Percentiles rank a stretch among this genome's conserved stretches.
Evolutionary conservation across 1,139 yeast species (phyloP).

Genomic region (Scheffersomyces insectosa): DNA sequence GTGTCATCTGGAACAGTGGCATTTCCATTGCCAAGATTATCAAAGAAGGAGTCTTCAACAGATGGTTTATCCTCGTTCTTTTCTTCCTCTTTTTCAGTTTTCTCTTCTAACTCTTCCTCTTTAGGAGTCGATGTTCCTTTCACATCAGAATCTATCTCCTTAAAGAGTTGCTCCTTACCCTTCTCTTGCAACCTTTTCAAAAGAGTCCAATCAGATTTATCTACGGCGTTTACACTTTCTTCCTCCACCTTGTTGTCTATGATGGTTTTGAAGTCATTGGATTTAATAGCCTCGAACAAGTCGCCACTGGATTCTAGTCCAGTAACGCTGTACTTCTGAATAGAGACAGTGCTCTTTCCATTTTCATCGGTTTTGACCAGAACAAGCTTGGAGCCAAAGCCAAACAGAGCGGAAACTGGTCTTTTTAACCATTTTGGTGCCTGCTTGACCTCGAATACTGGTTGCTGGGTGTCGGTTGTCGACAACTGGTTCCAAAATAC

Average conservation of each 20-base stretch:
- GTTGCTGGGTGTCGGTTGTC: slow-evolving; percentile 72
- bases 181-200: slow-evolving; percentile 56
- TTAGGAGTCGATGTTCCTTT: slow-evolving; percentile 19
- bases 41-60: slow-evolving; percentile 51
- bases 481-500: slow-evolving; percentile 82
- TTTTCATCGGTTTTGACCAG: slow-evolving; percentile 45
- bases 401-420: slow-evolving; percentile 80
- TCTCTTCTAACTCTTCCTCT: slow-evolving; percentile 14
- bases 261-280: slow-evolving; percentile 53
- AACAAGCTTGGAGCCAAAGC: slow-evolving; percentile 90
- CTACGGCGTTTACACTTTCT: slow-evolving; percentile 39
- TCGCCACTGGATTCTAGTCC: slow-evolving; percentile 42
- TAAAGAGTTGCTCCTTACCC: slow-evolving; percentile 46
- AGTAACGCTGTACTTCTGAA: slow-evolving; percentile 50
- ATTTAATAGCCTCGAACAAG: slow-evolving; percentile 59
- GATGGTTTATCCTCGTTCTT: slow-evolving; percentile 27
- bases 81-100: slow-evolving; percentile 8
- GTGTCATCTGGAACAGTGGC: slow-evolving; percentile 15
- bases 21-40: slow-evolving; percentile 39
- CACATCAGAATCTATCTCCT: slow-evolving; percentile 24
- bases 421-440: slow-evolving; percentile 89
- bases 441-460: slow-evolving; percentile 65
- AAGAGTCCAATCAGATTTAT: slow-evolving; percentile 76
- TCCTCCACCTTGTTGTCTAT: slow-evolving; percentile 52
- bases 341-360: slow-evolving; percentile 46